Percentiles rank a stretch among this genome's conserved stretches.
phyloP scores from a whole-genome alignment of 768 basidiomycete species.

The Psilocybe cubensis region DNA sequence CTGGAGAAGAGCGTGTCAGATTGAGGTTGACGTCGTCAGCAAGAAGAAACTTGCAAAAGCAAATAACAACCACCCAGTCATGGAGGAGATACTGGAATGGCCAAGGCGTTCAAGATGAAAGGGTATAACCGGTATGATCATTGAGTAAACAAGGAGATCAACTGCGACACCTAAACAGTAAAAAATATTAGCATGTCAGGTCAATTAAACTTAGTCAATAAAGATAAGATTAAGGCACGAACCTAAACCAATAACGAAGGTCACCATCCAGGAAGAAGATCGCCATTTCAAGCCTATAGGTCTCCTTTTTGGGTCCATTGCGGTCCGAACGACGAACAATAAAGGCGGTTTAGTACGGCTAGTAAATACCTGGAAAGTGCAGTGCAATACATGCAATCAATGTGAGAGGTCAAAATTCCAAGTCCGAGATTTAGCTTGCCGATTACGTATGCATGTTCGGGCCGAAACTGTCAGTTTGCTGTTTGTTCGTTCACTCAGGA shows the following conservation, averaged over 20 bases:
- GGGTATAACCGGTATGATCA: constrained; percentile 66
- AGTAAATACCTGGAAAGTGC: background rate
- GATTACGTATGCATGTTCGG: too few species aligned
- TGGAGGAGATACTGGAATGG: constrained; percentile 48
- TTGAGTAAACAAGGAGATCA: constrained; percentile 63
- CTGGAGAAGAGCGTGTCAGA: constrained; percentile 30
- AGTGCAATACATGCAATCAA: too few species aligned
- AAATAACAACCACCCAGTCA: constrained; percentile 64
- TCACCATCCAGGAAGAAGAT: constrained; percentile 59
- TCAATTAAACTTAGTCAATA: too few species aligned
- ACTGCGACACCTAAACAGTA: constrained; percentile 41
- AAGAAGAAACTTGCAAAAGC: constrained; percentile 47
- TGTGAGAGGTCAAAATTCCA: too few species aligned
- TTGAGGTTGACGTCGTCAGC: background rate
- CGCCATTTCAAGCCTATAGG: constrained; percentile 60
- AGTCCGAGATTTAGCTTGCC: too few species aligned
- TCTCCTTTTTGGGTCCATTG: background rate
- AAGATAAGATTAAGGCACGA: constrained; percentile 22
- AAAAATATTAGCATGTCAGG: background rate
- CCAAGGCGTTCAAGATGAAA: constrained; percentile 59
- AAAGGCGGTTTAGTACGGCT: background rate
- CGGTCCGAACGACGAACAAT: background rate
- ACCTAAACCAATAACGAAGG: constrained; percentile 56
- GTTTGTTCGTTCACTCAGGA: too few species aligned
- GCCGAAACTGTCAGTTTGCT: too few species aligned